Evolutionary conservation across 148 eudicot species (phyloP).

Genomic region (Linanthus parryae): DNA sequence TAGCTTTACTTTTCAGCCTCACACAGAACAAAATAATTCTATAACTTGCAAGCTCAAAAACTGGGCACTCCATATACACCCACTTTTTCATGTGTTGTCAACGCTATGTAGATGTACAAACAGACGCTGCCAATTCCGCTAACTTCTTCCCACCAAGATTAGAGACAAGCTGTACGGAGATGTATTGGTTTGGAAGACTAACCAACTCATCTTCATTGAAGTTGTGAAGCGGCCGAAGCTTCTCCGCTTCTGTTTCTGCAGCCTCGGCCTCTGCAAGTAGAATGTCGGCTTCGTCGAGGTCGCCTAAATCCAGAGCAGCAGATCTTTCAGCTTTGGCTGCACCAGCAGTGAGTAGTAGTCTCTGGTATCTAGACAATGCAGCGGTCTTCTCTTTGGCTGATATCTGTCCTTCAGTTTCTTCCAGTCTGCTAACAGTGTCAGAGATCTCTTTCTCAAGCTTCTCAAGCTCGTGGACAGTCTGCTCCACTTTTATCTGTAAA

Average conservation of each 20-base stretch:
- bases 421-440: slow-evolving; percentile 32
- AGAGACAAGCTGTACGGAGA: slow-evolving; percentile 45
- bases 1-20: no score
- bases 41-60: neutral
- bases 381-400: slow-evolving; percentile 48
- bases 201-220: slow-evolving; percentile 31
- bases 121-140: slow-evolving; percentile 35
- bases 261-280: slow-evolving; percentile 69
- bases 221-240: slow-evolving; percentile 35
- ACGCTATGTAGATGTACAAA: neutral
- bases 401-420: slow-evolving; percentile 46
- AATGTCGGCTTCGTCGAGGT: slow-evolving; percentile 54
- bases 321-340: slow-evolving; percentile 47
- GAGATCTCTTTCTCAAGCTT: slow-evolving; percentile 44
- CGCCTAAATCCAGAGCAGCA: slow-evolving; percentile 66
- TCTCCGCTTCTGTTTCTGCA: slow-evolving; percentile 53
- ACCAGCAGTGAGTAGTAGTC: slow-evolving; percentile 40
- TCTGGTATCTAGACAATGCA: slow-evolving; percentile 53
- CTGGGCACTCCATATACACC: neutral
- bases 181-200: slow-evolving; percentile 25
- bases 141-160: slow-evolving; percentile 40
- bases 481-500: slow-evolving; percentile 33
- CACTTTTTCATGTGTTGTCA: neutral
- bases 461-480: slow-evolving; percentile 20
- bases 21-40: neutral